Conservation (phyloP, 371 early-diverging fungal genomes). For the Circinella umbellata region DNA sequence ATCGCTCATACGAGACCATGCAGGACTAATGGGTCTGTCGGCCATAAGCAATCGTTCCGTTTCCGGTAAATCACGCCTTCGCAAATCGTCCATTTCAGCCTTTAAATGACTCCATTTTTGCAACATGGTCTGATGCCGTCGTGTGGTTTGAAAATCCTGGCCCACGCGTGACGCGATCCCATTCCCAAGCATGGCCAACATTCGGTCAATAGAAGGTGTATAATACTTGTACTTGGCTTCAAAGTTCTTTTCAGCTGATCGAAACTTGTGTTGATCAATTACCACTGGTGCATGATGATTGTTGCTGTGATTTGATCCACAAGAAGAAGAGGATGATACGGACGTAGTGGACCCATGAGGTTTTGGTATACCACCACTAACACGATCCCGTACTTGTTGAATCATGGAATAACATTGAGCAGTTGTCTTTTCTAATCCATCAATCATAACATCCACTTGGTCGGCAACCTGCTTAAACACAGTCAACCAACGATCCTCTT, state of each 20-base stretch:
- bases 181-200: slow-evolving; percentile 63
- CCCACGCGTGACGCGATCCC: slow-evolving; percentile 60
- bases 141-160: slow-evolving; percentile 42
- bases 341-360: slow-evolving; percentile 26
- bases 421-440: slow-evolving; percentile 61
- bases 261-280: slow-evolving; percentile 51
- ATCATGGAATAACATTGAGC: slow-evolving; percentile 59
- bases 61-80: slow-evolving; percentile 54
- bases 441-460: slow-evolving; percentile 67
- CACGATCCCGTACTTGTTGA: slow-evolving; percentile 42
- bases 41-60: slow-evolving; percentile 36
- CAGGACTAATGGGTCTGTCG: slow-evolving; percentile 32
- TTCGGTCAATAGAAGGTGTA: slow-evolving; percentile 60
- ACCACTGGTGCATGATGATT: slow-evolving; percentile 22
- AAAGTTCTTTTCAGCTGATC: slow-evolving; percentile 62
- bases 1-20: slow-evolving; percentile 42
- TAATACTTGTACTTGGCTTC: slow-evolving; percentile 68
- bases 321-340: slow-evolving; percentile 23
- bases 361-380: slow-evolving; percentile 22
- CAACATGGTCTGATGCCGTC: slow-evolving; percentile 56
- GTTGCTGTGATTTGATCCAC: slow-evolving; percentile 13
- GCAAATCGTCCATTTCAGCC: slow-evolving; percentile 55
- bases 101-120: slow-evolving; percentile 58
- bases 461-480: slow-evolving; percentile 63
- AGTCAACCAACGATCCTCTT: slow-evolving; percentile 64